Percentiles rank a stretch among this genome's conserved stretches.
phyloP scores from a whole-genome alignment of 2,329 filamentous ascomycete genomes.

The Xylaria sp. region DNA sequence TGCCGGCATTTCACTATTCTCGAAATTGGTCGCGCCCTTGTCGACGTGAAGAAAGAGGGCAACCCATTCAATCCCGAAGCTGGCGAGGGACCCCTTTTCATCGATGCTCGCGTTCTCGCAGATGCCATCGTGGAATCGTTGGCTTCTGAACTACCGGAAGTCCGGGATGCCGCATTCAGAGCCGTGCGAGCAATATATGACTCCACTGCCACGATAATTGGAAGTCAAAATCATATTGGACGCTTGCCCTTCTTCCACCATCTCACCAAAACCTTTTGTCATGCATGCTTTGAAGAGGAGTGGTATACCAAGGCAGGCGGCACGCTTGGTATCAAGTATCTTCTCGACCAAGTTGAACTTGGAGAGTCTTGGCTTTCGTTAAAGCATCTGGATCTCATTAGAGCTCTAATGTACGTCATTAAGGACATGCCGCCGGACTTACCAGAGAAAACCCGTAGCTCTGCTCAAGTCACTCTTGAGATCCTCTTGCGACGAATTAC shows the following conservation, averaged over 20 bases:
- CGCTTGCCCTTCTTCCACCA: slow-evolving; percentile 84
- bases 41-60: slow-evolving; percentile 75
- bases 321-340: slow-evolving; percentile 84
- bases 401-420: slow-evolving; percentile 94
- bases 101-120: slow-evolving; percentile 85
- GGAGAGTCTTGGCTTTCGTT: slow-evolving; percentile 82
- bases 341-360: slow-evolving; percentile 84
- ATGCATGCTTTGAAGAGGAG: slow-evolving; percentile 95
- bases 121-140: slow-evolving; percentile 91
- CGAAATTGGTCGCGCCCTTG: slow-evolving; percentile 84
- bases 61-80: slow-evolving; percentile 83
- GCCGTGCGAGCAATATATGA: slow-evolving; percentile 81
- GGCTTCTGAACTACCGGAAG: slow-evolving; percentile 79
- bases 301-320: slow-evolving; percentile 99
- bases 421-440: slow-evolving; percentile 97
- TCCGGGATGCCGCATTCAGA: slow-evolving; percentile 82
- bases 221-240: slow-evolving; percentile 71
- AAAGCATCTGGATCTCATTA: slow-evolving; percentile 85
- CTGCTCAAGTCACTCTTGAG: slow-evolving; percentile 83
- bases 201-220: slow-evolving; percentile 78
- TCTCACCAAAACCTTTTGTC: slow-evolving; percentile 83
- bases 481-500: slow-evolving; percentile 80
- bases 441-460: slow-evolving; percentile 83
- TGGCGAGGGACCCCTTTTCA: slow-evolving; percentile 84
- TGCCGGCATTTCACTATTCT: slow-evolving; percentile 90